Evolutionary conservation across 176 grass and related monocot genomes (phyloP), one percentile per base, ranked within the genome.

Genomic region (Musa troglodytarum): DNA sequence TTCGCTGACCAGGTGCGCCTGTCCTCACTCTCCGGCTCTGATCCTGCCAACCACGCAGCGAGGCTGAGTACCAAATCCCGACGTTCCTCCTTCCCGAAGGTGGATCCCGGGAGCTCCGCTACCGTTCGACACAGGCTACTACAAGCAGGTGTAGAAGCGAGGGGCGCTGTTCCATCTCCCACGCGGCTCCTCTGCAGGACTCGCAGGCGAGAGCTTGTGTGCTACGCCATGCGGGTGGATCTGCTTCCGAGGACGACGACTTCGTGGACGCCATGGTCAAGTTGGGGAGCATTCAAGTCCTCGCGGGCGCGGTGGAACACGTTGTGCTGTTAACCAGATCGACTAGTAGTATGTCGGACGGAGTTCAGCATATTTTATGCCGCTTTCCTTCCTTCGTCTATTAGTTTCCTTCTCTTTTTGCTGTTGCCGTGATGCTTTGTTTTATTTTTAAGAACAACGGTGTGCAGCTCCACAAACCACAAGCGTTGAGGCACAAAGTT

Each of bases 101-200:
- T 96, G 51, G 92, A 91, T 85, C 88, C 92, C 0, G 88, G 92
- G 3, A 96, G 92, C 84, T 91, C 85, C 84, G 0, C 68, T 53
- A 91, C 88, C 88, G 7, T 96, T 96, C 72, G 88, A 96, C 79
- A 76, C 79, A 5, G 76, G 88, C 78, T 96, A 87, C 83, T 96
- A 88, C 88, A 54, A 74, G 74, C 54, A 58, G 49, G 21, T 96
- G 8, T 75, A 81, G 54, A 91, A 51, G 74, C 76, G 86, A 43
- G 77, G 88, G 63, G 74, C 78, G 3, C 79, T 89, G 24, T 91
- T 96, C 86, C 86, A 73, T 73, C 54, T 96, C 92, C 4, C 88
- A 96, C 76, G 77, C 83, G 75, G 88, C 88, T 16, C 88, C 92
- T 62, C 84, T 91, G 81, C 77, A 79, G 12, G 88, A 82, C 50